A percentile compares a stretch with the other conserved stretches of the same genome.
phyloP scores from a whole-genome alignment of 805 yeast species.

The Saccharomycopsis javanensis region DNA sequence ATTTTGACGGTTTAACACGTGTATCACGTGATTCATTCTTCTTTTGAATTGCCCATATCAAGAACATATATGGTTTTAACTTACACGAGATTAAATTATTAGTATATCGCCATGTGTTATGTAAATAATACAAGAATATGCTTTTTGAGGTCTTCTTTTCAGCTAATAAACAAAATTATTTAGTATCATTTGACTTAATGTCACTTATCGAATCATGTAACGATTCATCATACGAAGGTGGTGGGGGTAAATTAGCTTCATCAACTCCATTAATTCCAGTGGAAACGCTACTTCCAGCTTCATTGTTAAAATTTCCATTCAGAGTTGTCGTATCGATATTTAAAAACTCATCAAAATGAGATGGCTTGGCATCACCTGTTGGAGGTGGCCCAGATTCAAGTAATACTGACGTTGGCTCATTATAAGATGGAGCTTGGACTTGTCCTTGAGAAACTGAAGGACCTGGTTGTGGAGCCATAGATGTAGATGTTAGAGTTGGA shows the following conservation, averaged over 20 bases:
- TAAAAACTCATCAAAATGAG: background rate
- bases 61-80: no score
- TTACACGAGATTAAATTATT: no score
- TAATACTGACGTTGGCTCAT: background rate
- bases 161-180: background rate
- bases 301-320: background rate
- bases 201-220: background rate
- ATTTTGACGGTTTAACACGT: no score
- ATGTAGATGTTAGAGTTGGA: background rate
- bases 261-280: background rate
- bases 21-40: no score
- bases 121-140: background rate
- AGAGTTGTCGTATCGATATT: background rate
- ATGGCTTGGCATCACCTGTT: background rate
- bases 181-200: background rate
- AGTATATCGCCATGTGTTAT: background rate
- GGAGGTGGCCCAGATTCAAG: background rate
- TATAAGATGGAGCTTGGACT: background rate
- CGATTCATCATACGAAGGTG: slow-evolving; percentile 1
- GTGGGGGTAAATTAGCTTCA: background rate
- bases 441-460: background rate
- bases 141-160: background rate
- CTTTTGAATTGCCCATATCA: background rate
- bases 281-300: background rate
- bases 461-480: background rate